Evolutionary conservation across 75 land plant genomes (phyloP).

Genomic region (Isoetes taiwanensis): DNA sequence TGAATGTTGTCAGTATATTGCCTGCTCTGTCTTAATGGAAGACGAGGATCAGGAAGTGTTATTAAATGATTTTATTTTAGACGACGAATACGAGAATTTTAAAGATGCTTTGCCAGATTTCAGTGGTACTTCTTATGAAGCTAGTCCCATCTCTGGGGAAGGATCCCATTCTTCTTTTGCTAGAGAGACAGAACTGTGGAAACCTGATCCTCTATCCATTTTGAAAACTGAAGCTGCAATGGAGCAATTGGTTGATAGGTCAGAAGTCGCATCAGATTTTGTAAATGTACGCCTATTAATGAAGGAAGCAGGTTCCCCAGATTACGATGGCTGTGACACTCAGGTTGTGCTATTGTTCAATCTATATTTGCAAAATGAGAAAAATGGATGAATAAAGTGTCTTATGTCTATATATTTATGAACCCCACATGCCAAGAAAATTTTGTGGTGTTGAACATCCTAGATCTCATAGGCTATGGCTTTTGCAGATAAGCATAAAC

Average conservation of each 20-base stretch:
- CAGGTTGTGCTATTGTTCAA: constrained; percentile 40
- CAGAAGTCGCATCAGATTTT: constrained; percentile 50
- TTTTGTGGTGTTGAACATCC: too few species aligned
- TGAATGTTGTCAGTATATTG: constrained; percentile 41
- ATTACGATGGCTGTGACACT: constrained; percentile 78
- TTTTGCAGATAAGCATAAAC: constrained; percentile 71
- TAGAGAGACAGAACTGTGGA: constrained; percentile 7
- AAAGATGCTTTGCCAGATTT: constrained; percentile 88
- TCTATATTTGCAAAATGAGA: background rate
- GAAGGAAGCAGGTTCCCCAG: constrained; percentile 48
- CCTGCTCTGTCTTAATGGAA: constrained; percentile 39
- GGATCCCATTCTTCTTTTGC: constrained; percentile 1
- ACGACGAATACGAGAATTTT: constrained; percentile 70
- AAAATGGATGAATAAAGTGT: too few species aligned
- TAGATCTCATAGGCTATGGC: background rate
- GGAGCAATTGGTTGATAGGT: constrained; percentile 42
- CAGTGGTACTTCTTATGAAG: constrained; percentile 24
- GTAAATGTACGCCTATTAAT: constrained; percentile 50
- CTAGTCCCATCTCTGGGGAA: constrained; percentile 20
- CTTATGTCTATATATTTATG: too few species aligned
- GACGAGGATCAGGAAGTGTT: constrained; percentile 10
- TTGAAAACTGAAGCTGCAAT: constrained; percentile 18
- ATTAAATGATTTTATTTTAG: background rate
- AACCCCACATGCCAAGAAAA: too few species aligned
- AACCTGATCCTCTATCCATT: too few species aligned